Percentiles rank a stretch among this genome's conserved stretches.
phyloP scores from a whole-genome alignment of 805 yeast genomes.

The Sugiyamaella boreocaroliniensis region DNA sequence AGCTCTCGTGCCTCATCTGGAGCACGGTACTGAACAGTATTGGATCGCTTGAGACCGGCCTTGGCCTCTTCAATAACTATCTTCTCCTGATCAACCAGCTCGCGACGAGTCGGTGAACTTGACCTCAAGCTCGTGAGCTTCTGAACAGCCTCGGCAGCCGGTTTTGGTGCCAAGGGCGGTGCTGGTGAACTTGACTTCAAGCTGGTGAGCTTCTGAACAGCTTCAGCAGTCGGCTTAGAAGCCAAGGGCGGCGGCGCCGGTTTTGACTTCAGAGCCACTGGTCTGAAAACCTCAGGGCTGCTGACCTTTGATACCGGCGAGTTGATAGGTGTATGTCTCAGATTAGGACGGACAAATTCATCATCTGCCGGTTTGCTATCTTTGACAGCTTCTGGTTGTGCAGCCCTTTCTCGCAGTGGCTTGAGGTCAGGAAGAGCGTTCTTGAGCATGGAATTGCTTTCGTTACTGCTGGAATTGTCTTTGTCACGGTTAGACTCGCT shows the following conservation, averaged over 20 bases:
- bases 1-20: slow-evolving; percentile 17
- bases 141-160: slow-evolving; percentile 6
- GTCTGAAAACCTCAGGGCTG: neutral
- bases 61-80: slow-evolving; percentile 17
- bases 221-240: slow-evolving; percentile 4
- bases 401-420: neutral
- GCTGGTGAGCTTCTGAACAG: slow-evolving; percentile 10
- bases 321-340: neutral
- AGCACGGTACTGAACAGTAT: slow-evolving; percentile 17
- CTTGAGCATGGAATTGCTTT: neutral
- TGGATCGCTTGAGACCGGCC: slow-evolving; percentile 17
- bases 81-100: slow-evolving; percentile 13
- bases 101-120: slow-evolving; percentile 11
- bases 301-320: neutral
- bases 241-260: slow-evolving; percentile 8
- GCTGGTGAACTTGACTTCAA: slow-evolving; percentile 2
- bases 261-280: neutral
- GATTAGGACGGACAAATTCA: neutral
- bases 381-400: neutral
- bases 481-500: neutral
- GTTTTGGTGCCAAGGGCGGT: slow-evolving; percentile 7
- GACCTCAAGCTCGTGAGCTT: slow-evolving; percentile 15
- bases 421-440: neutral
- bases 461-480: neutral
- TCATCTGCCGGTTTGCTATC: neutral